Evolutionary conservation across 495 filamentous ascomycete species (phyloP).

Genomic region (Hypoxylon crocopeplum): DNA sequence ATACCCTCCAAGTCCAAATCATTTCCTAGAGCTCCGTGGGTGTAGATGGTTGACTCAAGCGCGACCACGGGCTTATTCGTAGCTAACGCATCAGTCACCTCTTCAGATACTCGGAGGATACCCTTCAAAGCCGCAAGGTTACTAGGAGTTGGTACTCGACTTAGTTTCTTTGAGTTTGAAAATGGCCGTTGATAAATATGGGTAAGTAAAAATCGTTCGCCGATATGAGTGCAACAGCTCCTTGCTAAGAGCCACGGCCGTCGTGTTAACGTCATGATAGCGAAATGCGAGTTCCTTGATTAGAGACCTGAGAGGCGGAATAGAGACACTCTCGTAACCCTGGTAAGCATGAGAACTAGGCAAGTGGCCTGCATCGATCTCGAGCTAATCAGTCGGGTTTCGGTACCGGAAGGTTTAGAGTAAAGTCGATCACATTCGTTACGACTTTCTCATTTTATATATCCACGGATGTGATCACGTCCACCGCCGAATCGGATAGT

Average conservation of each 20-base stretch:
- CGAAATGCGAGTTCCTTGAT: not conserved
- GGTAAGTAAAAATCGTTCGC: not conserved
- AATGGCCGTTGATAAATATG: slow-evolving; percentile 7
- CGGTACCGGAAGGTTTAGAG: too few relatives aligned
- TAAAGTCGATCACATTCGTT: too few relatives aligned
- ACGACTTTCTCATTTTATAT: too few relatives aligned
- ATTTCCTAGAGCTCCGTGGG: slow-evolving; percentile 80
- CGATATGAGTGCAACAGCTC: not conserved
- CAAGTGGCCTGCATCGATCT: slow-evolving; percentile 10
- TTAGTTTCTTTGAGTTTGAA: slow-evolving; percentile 19
- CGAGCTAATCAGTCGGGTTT: too few relatives aligned
- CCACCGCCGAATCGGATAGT: slow-evolving; percentile 11
- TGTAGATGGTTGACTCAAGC: slow-evolving; percentile 85
- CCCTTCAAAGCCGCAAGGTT: slow-evolving; percentile 49
- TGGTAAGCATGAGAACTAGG: slow-evolving; percentile 2
- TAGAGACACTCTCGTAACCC: too few relatives aligned
- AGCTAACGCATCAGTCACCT: slow-evolving; percentile 77
- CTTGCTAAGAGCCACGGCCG: slow-evolving; percentile 11
- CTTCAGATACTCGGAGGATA: slow-evolving; percentile 78
- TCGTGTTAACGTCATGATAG: slow-evolving; percentile 10
- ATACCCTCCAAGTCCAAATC: slow-evolving; percentile 82
- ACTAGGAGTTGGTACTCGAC: slow-evolving; percentile 11
- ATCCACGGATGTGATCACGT: not conserved
- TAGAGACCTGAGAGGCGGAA: not conserved
- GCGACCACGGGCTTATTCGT: slow-evolving; percentile 83